Evolutionary conservation across 2,329 filamentous ascomycete species (phyloP), one percentile per base, ranked within the genome.

Genomic region (Beauveria pseudobassiana): DNA sequence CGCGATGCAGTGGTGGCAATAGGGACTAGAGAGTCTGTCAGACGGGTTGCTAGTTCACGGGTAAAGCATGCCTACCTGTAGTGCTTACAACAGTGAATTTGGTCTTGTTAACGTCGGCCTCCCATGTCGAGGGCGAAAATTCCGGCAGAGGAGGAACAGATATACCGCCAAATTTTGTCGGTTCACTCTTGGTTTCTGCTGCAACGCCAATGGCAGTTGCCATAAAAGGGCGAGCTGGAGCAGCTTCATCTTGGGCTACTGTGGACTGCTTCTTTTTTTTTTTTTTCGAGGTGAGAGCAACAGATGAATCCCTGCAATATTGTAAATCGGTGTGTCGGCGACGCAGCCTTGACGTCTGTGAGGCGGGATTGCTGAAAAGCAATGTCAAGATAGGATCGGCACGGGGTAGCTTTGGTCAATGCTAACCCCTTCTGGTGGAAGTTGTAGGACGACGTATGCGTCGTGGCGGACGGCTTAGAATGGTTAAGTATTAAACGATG

Each of bases 1-100:
- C 55, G 82, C 79, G 72, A 82, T 82, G 77, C 93, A 97, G 74
- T 96, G 91, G 52, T 81, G 82, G 74, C 83, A 86, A 66, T 78
- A 84, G 12, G 83, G 83, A 68, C 83, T 86, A 63, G 8, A 34
- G 70, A 69, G 2, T 73, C 54, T 49, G 64, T 65, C 34, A 70
- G 48, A 62, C 68, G 61, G 72, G 72, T 24, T 42, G 10, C 46
- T 45, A 9, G 24, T 24, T 10, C 30, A 49, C 16, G 30, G 26
- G 1, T 46, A 10, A 53, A 40, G 9, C 2, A 26, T 38, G 34
- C 71, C 46, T 76, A 89, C 88, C 87, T 91, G 75, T 84, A 89
- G 68, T 88, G 87, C 73, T 89, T 53, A 86, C 76, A 64, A 85
- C 68, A 63, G 83, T 65, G 69, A 78, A 84, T 70, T 82, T 82